Conservation (phyloP, 495 filamentous ascomycete genomes). For the Cairneyella variabilis region DNA sequence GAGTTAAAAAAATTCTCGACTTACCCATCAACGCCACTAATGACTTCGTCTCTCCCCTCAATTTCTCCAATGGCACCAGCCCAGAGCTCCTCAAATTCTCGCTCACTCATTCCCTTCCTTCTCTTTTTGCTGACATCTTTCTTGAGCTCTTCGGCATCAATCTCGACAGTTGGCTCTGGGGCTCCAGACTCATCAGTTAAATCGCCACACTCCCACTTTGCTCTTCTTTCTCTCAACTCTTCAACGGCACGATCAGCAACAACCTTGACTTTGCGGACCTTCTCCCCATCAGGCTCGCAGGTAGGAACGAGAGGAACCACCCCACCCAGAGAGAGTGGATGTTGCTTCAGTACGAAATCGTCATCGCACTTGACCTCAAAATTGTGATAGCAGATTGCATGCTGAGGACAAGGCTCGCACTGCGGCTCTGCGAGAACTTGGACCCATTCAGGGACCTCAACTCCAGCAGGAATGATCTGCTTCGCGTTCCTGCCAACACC, state of each 20-base stretch:
- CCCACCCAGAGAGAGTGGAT: slow-evolving; percentile 79
- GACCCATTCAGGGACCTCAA: slow-evolving; percentile 60
- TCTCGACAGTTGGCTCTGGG: slow-evolving; percentile 53
- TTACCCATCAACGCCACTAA: slow-evolving; percentile 71
- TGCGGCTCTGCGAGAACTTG: slow-evolving; percentile 64
- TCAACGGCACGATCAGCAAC: slow-evolving; percentile 87
- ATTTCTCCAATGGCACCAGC: slow-evolving; percentile 82
- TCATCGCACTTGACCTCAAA: slow-evolving; percentile 76
- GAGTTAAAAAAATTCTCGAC: too few relatives aligned
- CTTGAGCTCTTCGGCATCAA: slow-evolving; percentile 75
- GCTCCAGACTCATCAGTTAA: slow-evolving; percentile 58
- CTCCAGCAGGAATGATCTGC: slow-evolving; percentile 38
- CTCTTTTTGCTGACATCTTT: slow-evolving; percentile 66
- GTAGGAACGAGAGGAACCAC: slow-evolving; percentile 80
- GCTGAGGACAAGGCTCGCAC: slow-evolving; percentile 88
- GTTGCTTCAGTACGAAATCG: slow-evolving; percentile 80
- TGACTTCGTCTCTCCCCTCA: slow-evolving; percentile 74
- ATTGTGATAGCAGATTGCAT: slow-evolving; percentile 82
- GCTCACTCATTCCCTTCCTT: slow-evolving; percentile 72
- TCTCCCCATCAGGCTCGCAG: slow-evolving; percentile 94
- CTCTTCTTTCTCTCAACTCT: slow-evolving; percentile 78
- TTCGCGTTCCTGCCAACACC: slow-evolving; percentile 67
- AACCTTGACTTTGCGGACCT: slow-evolving; percentile 77
- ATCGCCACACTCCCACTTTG: slow-evolving; percentile 87
- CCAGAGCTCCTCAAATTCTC: slow-evolving; percentile 93